These are phyloP conservation scores for Fusarium proliferatum DNA, from an alignment of 2,329 filamentous ascomycete species.

Conservation along the genomic window DNA sequence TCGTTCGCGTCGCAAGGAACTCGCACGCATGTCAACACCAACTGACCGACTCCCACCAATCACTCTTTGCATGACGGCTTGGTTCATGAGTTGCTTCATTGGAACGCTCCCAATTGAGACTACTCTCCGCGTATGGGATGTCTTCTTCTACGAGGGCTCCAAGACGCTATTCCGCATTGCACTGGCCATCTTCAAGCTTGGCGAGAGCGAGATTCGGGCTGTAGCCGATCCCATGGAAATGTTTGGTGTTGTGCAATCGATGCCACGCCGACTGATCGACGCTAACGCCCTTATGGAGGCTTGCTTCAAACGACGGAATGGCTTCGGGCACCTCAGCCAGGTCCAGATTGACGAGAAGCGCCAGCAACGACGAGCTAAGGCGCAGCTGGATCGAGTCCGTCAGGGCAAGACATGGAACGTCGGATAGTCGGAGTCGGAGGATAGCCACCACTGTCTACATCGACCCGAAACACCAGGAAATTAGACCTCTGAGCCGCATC, in stretches of 20 bases:
- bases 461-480: constrained; percentile 6
- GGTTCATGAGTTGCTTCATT: constrained; percentile 98
- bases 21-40: constrained; percentile 50
- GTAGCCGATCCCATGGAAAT: constrained; percentile 93
- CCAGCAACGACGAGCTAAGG: constrained; percentile 71
- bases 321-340: constrained; percentile 84
- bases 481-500: constrained; percentile 9
- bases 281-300: constrained; percentile 84
- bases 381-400: constrained; percentile 55
- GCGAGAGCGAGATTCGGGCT: constrained; percentile 81
- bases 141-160: constrained; percentile 94
- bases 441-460: constrained; percentile 46
- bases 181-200: constrained; percentile 89
- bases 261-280: constrained; percentile 84
- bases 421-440: constrained; percentile 45
- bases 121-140: constrained; percentile 92
- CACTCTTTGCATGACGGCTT: constrained; percentile 90
- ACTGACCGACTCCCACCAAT: constrained; percentile 81
- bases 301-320: constrained; percentile 82
- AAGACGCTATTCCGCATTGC: constrained; percentile 95
- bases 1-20: constrained; percentile 54
- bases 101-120: constrained; percentile 92
- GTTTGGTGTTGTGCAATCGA: constrained; percentile 90
- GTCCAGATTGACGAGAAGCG: constrained; percentile 82
- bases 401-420: constrained; percentile 47